Percentiles rank a stretch among this genome's conserved stretches.
phyloP scores from a whole-genome alignment of 2,329 filamentous ascomycete species.

The Coniochaeta ligniaria region DNA sequence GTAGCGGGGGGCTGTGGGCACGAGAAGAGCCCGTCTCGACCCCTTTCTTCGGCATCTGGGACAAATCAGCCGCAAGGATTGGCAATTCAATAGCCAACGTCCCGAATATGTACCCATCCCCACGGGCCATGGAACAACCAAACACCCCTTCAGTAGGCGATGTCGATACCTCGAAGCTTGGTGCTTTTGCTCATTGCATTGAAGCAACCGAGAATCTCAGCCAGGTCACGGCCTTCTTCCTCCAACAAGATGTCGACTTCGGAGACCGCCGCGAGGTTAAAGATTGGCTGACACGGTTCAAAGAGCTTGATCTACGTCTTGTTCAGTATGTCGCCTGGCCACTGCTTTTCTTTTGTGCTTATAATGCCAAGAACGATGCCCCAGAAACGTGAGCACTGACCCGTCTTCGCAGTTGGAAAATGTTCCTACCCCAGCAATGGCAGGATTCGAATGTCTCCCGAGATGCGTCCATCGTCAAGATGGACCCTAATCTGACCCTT shows the following conservation, averaged over 20 bases:
- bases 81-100: slow-evolving; percentile 16
- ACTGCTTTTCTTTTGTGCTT: too few relatives aligned
- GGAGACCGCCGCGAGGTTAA: slow-evolving; percentile 20
- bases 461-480: neutral
- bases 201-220: slow-evolving; percentile 28
- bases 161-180: slow-evolving; percentile 19
- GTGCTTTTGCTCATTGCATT: slow-evolving; percentile 28
- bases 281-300: slow-evolving; percentile 29
- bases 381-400: too few relatives aligned
- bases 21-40: slow-evolving; percentile 22
- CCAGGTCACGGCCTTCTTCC: slow-evolving; percentile 25
- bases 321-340: slow-evolving; percentile 22
- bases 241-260: slow-evolving; percentile 25
- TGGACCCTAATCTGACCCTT: neutral
- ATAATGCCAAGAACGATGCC: too few relatives aligned
- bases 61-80: slow-evolving; percentile 18
- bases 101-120: slow-evolving; percentile 2
- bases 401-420: neutral
- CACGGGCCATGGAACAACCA: neutral
- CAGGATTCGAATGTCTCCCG: neutral
- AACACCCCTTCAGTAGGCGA: neutral
- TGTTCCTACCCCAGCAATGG: neutral
- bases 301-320: slow-evolving; percentile 28
- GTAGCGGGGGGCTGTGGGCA: slow-evolving; percentile 22
- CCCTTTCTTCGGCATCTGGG: slow-evolving; percentile 26